Base-by-base conservation (phyloP, 495 filamentous ascomycete genomes). In the Xylaria sp. region DNA sequence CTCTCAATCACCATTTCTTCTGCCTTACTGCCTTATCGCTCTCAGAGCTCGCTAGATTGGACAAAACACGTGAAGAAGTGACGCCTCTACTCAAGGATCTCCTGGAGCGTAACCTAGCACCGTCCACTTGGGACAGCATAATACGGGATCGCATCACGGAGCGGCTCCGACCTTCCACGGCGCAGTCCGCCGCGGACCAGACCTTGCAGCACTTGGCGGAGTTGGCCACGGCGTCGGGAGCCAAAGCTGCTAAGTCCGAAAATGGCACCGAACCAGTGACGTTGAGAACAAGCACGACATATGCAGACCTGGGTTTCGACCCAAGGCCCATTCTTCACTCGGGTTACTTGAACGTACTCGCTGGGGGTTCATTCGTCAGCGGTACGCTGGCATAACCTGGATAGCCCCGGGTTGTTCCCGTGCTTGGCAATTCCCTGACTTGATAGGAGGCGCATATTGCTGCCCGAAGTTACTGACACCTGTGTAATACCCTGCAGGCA, bases 1-100 rank as follows among this genome's bases (percentile, higher is more conserved):
- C 93, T 0, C 84, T 97, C 62, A 93, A 92, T 62, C 86, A 94
- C 69, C 91, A 96, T 77, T 92, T 91, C 69, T 81, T 88, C 37
- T 85, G 85, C n/a, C 82, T 97, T n/a, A 85, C 87, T 11, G 82
- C 89, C 1, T 81, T 94, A 74, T 90, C 89, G 33, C 86, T 97
- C 9, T 79, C 90, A 33, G 90, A 93, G 74, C 86, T 93, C 8
- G 83, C 82, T 2, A 90, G 73, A 61, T 68, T 75, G 19, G 75
- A 77, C n/a, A 64, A 74, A 21, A 75, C 72, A 0, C 77, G 73
- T 2, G 80, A 82, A 14, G 81, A 83, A 31, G 83, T 80, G 3
- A 72, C 62, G 1, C 24, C 67, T 53, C 61, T 85, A 5, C 71
- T 80, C 19, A 77, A 67, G 29, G 74, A 82, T 21, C 70, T 86